Base-by-base conservation (phyloP, 306 rosid genomes). In the Fragaria vesca region DNA sequence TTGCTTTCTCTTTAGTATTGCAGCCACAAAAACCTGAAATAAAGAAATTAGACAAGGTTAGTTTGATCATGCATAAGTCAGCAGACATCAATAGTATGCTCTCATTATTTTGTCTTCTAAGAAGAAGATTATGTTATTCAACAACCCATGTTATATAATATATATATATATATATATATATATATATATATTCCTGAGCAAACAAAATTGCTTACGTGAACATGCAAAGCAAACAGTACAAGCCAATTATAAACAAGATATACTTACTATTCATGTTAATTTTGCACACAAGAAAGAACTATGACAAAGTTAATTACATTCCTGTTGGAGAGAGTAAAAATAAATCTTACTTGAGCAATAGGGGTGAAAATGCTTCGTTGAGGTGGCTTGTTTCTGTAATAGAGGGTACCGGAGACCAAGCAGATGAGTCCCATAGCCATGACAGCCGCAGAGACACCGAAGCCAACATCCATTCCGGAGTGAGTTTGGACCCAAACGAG, bases 401-500 rank as follows among this genome's bases (percentile, higher is more conserved):
- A 96, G 0, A 90, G 73, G 65, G 95, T 84, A 2, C 97, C 99
- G 20, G 80, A 82, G 24, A 96, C 85, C 77, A 96, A 77, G 83
- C 86, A 80, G 81, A 96, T 86, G 74, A 96, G 71, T 2, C 92
- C 99, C 81, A 96, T 26, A 0, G 99, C 94, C 99, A 96, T 96
- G 42, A 71, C 94, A 21, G 94, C 99, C 0, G 99, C 98, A 0
- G 99, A 96, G 65, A 96, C 90, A 0, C 97, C 99, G 72, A 96
- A 96, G 11, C 99, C 99, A 0, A 88, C 90, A 50, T 96, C 99
- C 99, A 96, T 96, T 1, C 99, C 99, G 3, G 99, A 96, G 52
- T 93, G 99, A 76, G 99, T 96, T 87, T 96, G 99, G 77, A 96
- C 86, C 97, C 97, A 96, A 46, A 96, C 91, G 60, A 96, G 90